These are phyloP conservation scores for Claviceps purpurea DNA, from an alignment of 2,329 filamentous ascomycete species.

Conservation along the genomic window DNA sequence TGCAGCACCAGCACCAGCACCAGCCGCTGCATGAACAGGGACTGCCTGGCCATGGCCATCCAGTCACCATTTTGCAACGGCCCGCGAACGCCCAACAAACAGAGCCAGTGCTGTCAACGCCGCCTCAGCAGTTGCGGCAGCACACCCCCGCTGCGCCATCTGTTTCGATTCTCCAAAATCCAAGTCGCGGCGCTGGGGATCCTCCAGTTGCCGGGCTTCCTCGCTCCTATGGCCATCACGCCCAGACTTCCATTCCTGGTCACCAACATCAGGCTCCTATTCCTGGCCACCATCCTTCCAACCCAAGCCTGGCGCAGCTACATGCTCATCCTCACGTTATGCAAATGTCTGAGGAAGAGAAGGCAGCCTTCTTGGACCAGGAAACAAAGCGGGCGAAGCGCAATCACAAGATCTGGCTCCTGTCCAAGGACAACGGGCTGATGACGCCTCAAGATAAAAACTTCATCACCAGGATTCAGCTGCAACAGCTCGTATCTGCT, in stretches of 20 bases:
- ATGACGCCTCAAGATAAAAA: constrained; percentile 99
- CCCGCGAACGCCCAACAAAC: constrained; percentile 24
- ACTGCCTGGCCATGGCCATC: constrained; percentile 29
- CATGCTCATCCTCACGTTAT: constrained; percentile 35
- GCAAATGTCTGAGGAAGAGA: constrained; percentile 71
- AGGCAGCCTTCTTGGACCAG: constrained; percentile 69
- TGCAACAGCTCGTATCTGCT: constrained; percentile 88
- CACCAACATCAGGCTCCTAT: constrained; percentile 39
- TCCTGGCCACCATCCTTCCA: constrained; percentile 24
- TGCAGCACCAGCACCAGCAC: constrained; percentile 18
- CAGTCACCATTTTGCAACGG: constrained; percentile 42
- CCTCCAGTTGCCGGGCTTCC: constrained; percentile 21
- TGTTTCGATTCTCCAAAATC: constrained; percentile 69
- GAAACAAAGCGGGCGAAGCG: constrained; percentile 92
- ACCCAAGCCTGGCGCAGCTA: constrained; percentile 14
- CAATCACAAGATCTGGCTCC: constrained; percentile 92
- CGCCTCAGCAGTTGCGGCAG: constrained; percentile 16
- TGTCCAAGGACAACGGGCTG: constrained; percentile 87
- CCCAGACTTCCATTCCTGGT: constrained; percentile 35
- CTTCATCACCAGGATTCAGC: constrained; percentile 93
- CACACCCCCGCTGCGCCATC: constrained; percentile 38
- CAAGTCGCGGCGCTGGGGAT: constrained; percentile 48
- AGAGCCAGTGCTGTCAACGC: constrained; percentile 16
- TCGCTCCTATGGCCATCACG: constrained; percentile 28
- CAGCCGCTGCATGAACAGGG: constrained; percentile 19